phyloP scores from a whole-genome alignment of 345 rosid genomes.

The Eucalyptus cloeziana region DNA sequence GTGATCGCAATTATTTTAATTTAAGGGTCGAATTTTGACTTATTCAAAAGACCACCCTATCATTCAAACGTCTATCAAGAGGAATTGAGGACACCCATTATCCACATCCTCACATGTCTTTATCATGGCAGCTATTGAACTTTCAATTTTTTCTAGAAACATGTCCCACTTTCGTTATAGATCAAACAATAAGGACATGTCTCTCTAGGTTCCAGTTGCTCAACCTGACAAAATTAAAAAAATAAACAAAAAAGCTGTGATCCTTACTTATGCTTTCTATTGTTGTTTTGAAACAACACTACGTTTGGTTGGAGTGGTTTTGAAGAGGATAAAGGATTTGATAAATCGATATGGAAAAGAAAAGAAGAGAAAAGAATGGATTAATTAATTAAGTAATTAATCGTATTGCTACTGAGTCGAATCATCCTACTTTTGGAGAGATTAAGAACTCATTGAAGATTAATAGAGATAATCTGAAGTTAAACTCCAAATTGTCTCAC shows the following conservation, averaged over 20 bases:
- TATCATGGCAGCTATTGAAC: neutral
- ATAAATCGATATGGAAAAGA: neutral
- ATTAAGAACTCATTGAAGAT: neutral
- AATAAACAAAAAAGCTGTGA: neutral
- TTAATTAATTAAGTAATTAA: neutral
- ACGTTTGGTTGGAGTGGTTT: neutral
- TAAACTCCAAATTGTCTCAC: neutral
- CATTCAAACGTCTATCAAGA: neutral
- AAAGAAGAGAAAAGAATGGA: neutral
- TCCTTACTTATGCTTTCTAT: neutral
- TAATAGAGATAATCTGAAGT: neutral
- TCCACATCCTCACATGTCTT: neutral
- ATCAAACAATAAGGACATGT: neutral
- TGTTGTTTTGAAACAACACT: neutral
- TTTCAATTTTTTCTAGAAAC: neutral
- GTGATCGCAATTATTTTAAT: neutral
- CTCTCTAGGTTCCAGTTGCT: neutral
- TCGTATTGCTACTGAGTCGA: neutral
- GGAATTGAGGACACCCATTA: neutral
- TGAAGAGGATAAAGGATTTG: neutral
- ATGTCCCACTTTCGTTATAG: neutral
- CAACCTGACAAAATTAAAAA: neutral
- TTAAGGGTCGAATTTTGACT: neutral
- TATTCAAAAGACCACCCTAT: neutral
- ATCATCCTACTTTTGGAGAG: neutral